Evolutionary conservation across 768 basidiomycete species (phyloP), one percentile per base, ranked within the genome.

Genomic region (Termitomyces sp.): DNA sequence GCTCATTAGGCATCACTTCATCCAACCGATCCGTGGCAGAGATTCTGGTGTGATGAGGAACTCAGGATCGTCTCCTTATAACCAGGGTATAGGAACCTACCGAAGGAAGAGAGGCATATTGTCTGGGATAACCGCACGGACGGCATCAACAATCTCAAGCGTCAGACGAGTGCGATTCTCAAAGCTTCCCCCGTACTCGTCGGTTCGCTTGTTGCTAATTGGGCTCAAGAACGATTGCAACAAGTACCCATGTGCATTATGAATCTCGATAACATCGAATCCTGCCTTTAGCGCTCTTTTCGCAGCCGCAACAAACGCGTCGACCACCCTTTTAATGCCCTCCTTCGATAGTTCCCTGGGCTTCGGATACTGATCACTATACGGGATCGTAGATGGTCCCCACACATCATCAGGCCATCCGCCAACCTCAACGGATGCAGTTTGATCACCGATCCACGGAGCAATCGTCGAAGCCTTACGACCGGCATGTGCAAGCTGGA

Each of bases 1-100:
- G 78, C 59, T 87, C 82, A 56, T 86, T 71, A 0, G 84, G 82
- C 2, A 80, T 69, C 4, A 75, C 72, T 55, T 81, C 76, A 61
- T 85, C 84, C 8, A 89, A 71, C 85, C 89, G 89, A 57, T 92
- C 92, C 0, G 83, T 86, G 1, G 83, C 92, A 41, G 85, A 87
- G 23, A 92, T 70, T 21, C 85, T 84, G 43, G 37, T 16, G 19
- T 29, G 16, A 8, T 0, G 34, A 35, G 12, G 21, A n/a, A n/a
- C n/a, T 49, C 47, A 35, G 4, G 16, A 16, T 23, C 19, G 19
- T 23, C 3, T 35, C 21, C 17, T 35, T 21, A 35, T 16, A 35
- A 5, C 4, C 17, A 21, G 10, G 23, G 12, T 34, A 16, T 11
- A 3, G 14, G 1, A 35, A 61, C 73, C 27, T 61, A 84, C 84